These are phyloP conservation scores for Hippophae tibetana DNA, from an alignment of 306 rosid species.

Conservation along the genomic window DNA sequence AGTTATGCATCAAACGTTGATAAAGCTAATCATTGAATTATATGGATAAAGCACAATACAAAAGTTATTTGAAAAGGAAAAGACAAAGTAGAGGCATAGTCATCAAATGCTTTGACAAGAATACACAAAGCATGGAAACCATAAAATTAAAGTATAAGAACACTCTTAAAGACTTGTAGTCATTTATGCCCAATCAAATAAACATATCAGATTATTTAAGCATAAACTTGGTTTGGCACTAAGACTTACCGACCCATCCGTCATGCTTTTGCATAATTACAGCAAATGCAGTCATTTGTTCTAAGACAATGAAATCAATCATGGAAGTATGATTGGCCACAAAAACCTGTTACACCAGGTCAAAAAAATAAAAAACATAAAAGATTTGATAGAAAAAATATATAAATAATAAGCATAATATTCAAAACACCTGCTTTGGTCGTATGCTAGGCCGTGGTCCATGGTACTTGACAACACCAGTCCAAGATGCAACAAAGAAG, in stretches of 20 bases:
- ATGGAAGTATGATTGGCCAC: slow-evolving; percentile 95
- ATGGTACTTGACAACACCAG: slow-evolving; percentile 95
- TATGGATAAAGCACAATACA: not conserved
- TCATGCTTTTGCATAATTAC: slow-evolving; percentile 98
- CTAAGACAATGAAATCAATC: slow-evolving; percentile 92
- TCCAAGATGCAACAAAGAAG: slow-evolving; percentile 99
- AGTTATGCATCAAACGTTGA: too few species aligned
- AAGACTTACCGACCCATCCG: slow-evolving; percentile 96
- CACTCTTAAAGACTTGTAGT: too few species aligned
- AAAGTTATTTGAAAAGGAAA: too few species aligned
- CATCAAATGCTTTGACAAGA: too few species aligned
- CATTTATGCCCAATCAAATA: too few species aligned
- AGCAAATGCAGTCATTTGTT: slow-evolving; percentile 98
- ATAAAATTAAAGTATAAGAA: too few species aligned
- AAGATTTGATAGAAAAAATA: not conserved
- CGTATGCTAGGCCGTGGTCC: slow-evolving; percentile 94
- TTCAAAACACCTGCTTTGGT: slow-evolving; percentile 60
- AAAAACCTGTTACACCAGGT: slow-evolving; percentile 50
- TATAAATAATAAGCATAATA: not conserved
- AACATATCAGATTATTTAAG: too few species aligned
- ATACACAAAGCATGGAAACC: too few species aligned
- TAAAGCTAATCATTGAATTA: not conserved
- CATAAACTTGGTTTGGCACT: too few species aligned
- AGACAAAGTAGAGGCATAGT: too few species aligned
- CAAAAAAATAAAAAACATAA: too few species aligned